Base-by-base conservation (phyloP, 495 filamentous ascomycete genomes). In the Articulospora tetracladia region DNA sequence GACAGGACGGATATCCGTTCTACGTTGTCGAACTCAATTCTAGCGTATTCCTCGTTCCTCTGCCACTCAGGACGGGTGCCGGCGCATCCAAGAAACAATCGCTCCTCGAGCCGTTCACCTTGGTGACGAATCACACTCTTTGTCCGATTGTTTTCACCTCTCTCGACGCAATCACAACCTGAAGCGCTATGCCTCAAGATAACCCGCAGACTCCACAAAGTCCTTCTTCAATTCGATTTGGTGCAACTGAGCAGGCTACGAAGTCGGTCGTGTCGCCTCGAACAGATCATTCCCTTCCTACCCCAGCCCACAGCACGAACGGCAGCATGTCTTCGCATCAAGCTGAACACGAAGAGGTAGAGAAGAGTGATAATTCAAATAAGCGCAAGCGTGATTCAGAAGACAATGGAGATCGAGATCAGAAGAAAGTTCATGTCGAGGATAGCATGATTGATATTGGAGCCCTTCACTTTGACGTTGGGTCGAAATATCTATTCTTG, bases 131-230 rank as follows among this genome's bases (percentile, higher is more conserved):
- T 20, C 48, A 39, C 22, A 27, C n/a, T 44, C 59, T 56, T 59
- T 62, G 46, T 62, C 30, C n/a, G 11, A 51, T 30, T 48, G 47
- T 36, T 32, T 27, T 13, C 13, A 48, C 17, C 22, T 28, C 3
- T 51, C 30, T 59, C 57, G 50, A 59, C 6, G 20, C 8, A 48
- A 36, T 32, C 54, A 34, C 44, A 51, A 46, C 26, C 27, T 46
- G 26, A 41, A 50, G 25, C 60, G 63, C 60, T 55, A 68, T 68
- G 66, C 60, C 66, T 61, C 79, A 74, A 68, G 79, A 81, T 73
- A 78, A 82, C 67, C 80, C 80, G 39, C 79, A 82, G 62, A 83
- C 80, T n/a, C 80, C 80, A 61, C 77, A 83, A 70, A 83, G 80
- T 63, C 80, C 80, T 66, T 82, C 80, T 34, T 55, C 61, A 22